Percentiles rank a stretch among this genome's conserved stretches.
These are phyloP conservation scores for Oryza glumipatula DNA, from an alignment of 176 grass and related monocot genomes.

Conservation along the genomic window DNA sequence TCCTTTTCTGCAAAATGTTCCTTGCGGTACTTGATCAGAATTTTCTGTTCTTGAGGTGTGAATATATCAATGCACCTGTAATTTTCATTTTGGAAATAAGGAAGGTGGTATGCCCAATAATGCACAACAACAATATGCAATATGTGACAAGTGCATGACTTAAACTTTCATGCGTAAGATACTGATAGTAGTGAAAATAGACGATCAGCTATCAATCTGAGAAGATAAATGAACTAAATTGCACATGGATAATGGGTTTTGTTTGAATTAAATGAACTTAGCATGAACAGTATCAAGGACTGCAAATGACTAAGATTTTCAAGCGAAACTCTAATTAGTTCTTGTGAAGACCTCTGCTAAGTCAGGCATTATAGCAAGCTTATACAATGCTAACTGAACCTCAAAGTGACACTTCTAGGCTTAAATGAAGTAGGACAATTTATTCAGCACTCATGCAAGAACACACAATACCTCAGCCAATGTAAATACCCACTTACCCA, in stretches of 20 bases:
- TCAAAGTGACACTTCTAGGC: background rate
- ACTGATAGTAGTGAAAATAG: constrained; percentile 24
- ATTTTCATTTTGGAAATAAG: constrained; percentile 39
- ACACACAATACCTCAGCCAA: constrained; percentile 18
- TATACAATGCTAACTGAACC: background rate
- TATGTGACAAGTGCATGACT: background rate
- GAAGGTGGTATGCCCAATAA: background rate
- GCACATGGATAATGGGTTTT: background rate
- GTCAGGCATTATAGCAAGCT: background rate
- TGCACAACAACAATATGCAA: constrained; percentile 21
- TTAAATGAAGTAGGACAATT: background rate
- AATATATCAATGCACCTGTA: constrained; percentile 95
- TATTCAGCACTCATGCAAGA: constrained; percentile 4
- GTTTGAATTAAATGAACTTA: background rate
- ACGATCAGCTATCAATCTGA: background rate
- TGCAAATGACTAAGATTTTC: constrained; percentile 20
- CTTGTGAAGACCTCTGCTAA: background rate
- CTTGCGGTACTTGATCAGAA: constrained; percentile 81
- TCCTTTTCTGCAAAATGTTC: constrained; percentile 77
- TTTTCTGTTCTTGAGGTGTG: constrained; percentile 75
- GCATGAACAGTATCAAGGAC: background rate
- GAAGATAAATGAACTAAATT: constrained; percentile 10
- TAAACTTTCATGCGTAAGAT: constrained; percentile 13
- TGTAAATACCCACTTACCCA: constrained; percentile 53
- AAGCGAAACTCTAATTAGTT: background rate